Evolutionary conservation across 306 rosid genomes (phyloP).

Genomic region (Oemleria cerasiformis): DNA sequence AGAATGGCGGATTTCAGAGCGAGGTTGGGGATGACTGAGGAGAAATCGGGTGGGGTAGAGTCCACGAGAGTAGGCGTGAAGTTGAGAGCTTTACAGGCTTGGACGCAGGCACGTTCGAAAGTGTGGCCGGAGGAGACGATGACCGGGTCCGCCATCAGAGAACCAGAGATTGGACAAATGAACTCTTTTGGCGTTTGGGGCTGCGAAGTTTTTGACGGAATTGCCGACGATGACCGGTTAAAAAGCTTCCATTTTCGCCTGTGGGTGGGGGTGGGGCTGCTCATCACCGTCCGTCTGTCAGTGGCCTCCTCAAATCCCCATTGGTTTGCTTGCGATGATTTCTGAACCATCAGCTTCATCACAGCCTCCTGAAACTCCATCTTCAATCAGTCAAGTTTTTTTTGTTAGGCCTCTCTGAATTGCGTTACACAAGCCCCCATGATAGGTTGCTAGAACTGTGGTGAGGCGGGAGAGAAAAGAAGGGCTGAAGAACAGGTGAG

Average conservation of each 20-base stretch:
- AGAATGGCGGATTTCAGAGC: conserved; percentile 76
- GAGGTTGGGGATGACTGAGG: conserved; percentile 73
- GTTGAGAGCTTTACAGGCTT: conserved; percentile 47
- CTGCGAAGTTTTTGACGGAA: conserved; percentile 29
- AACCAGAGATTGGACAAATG: conserved; percentile 67
- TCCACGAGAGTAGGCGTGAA: conserved; percentile 54
- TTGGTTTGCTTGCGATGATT: conserved; percentile 19
- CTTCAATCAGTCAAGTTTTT: neutral
- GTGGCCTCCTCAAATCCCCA: conserved; percentile 11
- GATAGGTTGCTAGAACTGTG: neutral
- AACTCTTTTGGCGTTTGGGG: conserved; percentile 62
- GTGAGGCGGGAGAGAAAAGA: neutral
- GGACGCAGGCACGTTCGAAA: conserved; percentile 61
- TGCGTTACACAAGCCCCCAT: conserved; percentile 1
- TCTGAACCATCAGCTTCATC: conserved; percentile 39
- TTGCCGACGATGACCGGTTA: conserved; percentile 28
- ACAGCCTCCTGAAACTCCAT: conserved; percentile 68
- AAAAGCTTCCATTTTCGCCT: conserved; percentile 71
- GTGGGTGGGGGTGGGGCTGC: conserved; percentile 22
- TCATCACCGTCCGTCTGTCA: conserved; percentile 14
- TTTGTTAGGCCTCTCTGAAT: neutral
- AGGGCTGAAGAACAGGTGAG: neutral
- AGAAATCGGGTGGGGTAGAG: conserved; percentile 62
- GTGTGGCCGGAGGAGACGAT: conserved; percentile 91
- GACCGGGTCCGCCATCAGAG: conserved; percentile 85